Conservation (phyloP, 192 early-diverging fungal species). For the Linnemannia elongata region DNA sequence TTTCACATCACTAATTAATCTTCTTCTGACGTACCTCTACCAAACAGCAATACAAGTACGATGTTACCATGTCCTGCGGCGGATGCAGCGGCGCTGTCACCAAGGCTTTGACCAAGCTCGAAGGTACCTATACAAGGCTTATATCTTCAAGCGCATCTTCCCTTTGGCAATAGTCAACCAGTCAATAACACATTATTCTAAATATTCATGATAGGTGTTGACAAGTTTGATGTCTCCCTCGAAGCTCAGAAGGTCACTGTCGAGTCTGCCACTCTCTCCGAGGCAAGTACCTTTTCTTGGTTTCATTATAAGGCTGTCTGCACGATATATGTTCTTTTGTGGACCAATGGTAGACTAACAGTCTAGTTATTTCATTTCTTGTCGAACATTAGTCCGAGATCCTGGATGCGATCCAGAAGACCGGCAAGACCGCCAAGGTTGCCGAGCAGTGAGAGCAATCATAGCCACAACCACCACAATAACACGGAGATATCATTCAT, state of each 20-base stretch:
- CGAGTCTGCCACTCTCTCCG: constrained; percentile 44
- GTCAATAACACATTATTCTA: background rate
- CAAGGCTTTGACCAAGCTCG: constrained; percentile 66
- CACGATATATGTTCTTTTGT: no score
- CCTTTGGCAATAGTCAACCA: background rate
- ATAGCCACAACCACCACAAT: no score
- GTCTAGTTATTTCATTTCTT: background rate
- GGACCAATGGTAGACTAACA: background rate
- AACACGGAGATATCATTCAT: no score
- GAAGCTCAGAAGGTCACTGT: constrained; percentile 70
- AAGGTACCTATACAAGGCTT: constrained; percentile 11
- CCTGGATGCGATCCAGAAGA: constrained; percentile 55
- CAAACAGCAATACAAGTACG: constrained; percentile 63
- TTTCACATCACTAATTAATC: background rate
- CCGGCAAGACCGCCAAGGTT: constrained; percentile 52
- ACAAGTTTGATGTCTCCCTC: constrained; percentile 66
- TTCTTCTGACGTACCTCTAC: no score
- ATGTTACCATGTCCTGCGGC: constrained; percentile 75
- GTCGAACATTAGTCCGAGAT: constrained; percentile 17
- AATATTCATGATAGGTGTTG: constrained; percentile 42
- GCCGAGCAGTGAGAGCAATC: background rate
- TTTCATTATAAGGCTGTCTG: background rate
- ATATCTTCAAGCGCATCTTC: background rate
- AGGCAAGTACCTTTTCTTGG: background rate
- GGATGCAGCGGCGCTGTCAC: constrained; percentile 76